Evolutionary conservation across 2,329 filamentous ascomycete genomes (phyloP).

Genomic region (Calonectria pseudoreteaudii): DNA sequence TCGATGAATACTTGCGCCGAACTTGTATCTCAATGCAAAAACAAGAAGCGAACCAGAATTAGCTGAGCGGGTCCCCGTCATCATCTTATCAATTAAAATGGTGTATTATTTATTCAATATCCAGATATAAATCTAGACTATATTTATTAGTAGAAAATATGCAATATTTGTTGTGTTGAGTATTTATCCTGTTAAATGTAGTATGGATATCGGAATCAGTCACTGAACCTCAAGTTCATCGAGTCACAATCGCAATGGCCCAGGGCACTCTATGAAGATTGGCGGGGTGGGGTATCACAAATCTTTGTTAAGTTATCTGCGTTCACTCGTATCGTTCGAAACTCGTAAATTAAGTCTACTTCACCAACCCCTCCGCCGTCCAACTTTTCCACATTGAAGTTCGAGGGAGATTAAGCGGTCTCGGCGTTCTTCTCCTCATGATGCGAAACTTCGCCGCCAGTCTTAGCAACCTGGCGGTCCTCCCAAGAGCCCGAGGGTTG

Average conservation of each 20-base stretch:
- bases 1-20: neutral
- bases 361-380: neutral
- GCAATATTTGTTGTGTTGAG: neutral
- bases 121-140: no score
- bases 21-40: neutral
- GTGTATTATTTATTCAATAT: no score
- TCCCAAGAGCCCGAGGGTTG: slow-evolving; percentile 51
- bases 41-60: neutral
- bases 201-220: neutral
- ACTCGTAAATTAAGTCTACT: neutral
- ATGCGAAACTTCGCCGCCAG: neutral
- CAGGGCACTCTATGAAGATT: neutral
- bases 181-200: neutral
- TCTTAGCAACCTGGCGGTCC: slow-evolving; percentile 43
- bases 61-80: neutral
- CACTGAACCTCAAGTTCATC: neutral
- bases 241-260: neutral
- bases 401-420: neutral
- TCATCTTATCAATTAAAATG: no score
- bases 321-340: neutral
- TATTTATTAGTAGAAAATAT: neutral
- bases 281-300: neutral
- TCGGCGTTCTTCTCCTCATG: neutral
- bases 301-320: neutral
- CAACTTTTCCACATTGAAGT: neutral